These are phyloP conservation scores for Thyridium curvatum DNA, from an alignment of 2,329 filamentous ascomycete genomes.

Conservation along the genomic window DNA sequence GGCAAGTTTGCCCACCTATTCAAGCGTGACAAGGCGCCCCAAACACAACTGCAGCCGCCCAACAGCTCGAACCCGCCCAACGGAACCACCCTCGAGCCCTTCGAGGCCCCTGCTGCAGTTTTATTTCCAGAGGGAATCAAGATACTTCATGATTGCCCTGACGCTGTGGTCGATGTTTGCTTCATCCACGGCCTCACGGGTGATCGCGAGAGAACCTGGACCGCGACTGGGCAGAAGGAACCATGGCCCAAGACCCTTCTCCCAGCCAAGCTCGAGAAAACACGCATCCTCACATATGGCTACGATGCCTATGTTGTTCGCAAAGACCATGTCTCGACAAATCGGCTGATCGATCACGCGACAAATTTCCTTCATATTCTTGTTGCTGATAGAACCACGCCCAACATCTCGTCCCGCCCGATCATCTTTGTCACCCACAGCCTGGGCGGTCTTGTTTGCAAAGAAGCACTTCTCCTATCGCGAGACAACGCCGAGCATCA, in stretches of 20 bases:
- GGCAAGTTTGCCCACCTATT: no score
- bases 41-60: no score
- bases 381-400: constrained; percentile 11
- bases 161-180: constrained; percentile 18
- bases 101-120: neutral
- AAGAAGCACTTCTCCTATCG: constrained; percentile 26
- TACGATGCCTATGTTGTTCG: constrained; percentile 27
- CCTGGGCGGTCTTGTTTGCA: constrained; percentile 30
- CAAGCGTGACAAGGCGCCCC: no score
- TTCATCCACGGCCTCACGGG: constrained; percentile 35
- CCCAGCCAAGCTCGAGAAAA: constrained; percentile 16
- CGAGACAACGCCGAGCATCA: constrained; percentile 20
- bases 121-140: constrained; percentile 10
- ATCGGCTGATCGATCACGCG: constrained; percentile 21
- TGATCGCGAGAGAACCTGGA: constrained; percentile 30
- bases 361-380: constrained; percentile 20
- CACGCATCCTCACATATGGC: constrained; percentile 30
- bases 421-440: constrained; percentile 31
- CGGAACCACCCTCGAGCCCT: no score
- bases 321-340: constrained; percentile 11
- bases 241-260: constrained; percentile 28
- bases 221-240: constrained; percentile 13
- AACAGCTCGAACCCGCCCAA: no score
- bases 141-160: constrained; percentile 7
- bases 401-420: constrained; percentile 14